A percentile compares a stretch with the other conserved stretches of the same genome.
Conservation (phyloP, 2,329 filamentous ascomycete genomes). For the Calonectria honghensis region DNA sequence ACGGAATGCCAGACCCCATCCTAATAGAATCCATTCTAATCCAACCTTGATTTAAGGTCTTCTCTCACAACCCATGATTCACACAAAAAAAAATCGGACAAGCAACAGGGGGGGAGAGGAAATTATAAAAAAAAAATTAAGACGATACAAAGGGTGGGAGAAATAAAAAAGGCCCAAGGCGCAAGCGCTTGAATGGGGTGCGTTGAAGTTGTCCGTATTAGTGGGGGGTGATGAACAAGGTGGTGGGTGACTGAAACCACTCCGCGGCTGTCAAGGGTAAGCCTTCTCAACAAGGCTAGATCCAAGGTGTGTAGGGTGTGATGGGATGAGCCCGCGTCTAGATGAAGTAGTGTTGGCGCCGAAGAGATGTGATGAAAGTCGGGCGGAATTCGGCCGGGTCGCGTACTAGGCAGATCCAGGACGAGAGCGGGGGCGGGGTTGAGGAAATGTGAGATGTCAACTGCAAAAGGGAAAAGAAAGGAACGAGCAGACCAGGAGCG, state of each 20-base stretch:
- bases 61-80: conserved; percentile 50
- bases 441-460: conserved; percentile 33
- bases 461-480: conserved; percentile 32
- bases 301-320: conserved; percentile 52
- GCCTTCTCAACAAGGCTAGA: conserved; percentile 51
- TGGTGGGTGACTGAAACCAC: conserved; percentile 53
- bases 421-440: conserved; percentile 45
- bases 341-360: conserved; percentile 47
- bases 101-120: conserved; percentile 20
- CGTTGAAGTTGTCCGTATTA: conserved; percentile 55
- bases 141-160: conserved; percentile 33
- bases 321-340: conserved; percentile 52
- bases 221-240: conserved; percentile 48
- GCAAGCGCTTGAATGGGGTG: conserved; percentile 47
- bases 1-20: conserved; percentile 63
- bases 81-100: conserved; percentile 21
- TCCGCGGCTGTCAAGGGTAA: conserved; percentile 47
- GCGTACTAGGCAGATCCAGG: conserved; percentile 44
- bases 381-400: conserved; percentile 42
- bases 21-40: conserved; percentile 66
- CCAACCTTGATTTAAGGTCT: conserved; percentile 53
- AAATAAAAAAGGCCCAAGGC: conserved; percentile 45
- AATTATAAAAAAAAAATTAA: conserved; percentile 34
- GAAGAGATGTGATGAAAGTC: conserved; percentile 39
- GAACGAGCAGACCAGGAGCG: conserved; percentile 44